phyloP scores from a whole-genome alignment of 805 yeast species.

The Candida maris region DNA sequence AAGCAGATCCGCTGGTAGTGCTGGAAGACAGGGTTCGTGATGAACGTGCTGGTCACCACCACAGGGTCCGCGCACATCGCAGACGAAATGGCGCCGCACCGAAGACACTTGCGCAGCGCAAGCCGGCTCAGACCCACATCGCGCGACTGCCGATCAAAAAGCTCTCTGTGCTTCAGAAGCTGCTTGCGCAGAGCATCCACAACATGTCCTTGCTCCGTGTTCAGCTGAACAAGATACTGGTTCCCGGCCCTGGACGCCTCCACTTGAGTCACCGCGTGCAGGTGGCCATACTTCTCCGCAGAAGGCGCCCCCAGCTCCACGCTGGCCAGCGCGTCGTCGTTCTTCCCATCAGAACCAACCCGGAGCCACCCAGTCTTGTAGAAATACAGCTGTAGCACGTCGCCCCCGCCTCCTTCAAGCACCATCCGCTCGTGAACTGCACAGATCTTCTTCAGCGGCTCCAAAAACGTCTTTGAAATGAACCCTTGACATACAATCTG shows the following conservation, averaged over 20 bases:
- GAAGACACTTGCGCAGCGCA: slow-evolving; percentile 29
- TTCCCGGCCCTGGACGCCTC: slow-evolving; percentile 14
- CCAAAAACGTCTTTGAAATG: slow-evolving; percentile 39
- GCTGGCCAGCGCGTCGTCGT: slow-evolving; percentile 10
- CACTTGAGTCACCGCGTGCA: slow-evolving; percentile 23
- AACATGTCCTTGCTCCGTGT: slow-evolving; percentile 26
- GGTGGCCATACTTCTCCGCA: slow-evolving; percentile 1
- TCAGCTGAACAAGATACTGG: slow-evolving; percentile 17
- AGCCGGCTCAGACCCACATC: slow-evolving; percentile 4
- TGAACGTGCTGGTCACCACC: slow-evolving; percentile 25
- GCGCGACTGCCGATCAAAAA: slow-evolving; percentile 9
- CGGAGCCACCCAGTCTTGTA: slow-evolving; percentile 67
- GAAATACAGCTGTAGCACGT: slow-evolving; percentile 54
- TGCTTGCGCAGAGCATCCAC: slow-evolving; percentile 33
- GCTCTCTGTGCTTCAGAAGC: slow-evolving; percentile 26
- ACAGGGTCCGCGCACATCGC: slow-evolving; percentile 31
- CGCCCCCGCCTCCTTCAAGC: slow-evolving; percentile 39
- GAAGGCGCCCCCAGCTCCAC: slow-evolving; percentile 3
- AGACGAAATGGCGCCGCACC: slow-evolving; percentile 34
- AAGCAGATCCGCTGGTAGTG: slow-evolving; percentile 62
- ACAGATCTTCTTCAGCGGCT: slow-evolving; percentile 41
- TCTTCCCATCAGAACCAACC: slow-evolving; percentile 22
- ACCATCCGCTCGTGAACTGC: slow-evolving; percentile 42
- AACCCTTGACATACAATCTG: slow-evolving; percentile 58
- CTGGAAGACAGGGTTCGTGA: slow-evolving; percentile 29